Evolutionary conservation across 306 rosid genomes (phyloP).

Genomic region (Ziziphus jujuba): DNA sequence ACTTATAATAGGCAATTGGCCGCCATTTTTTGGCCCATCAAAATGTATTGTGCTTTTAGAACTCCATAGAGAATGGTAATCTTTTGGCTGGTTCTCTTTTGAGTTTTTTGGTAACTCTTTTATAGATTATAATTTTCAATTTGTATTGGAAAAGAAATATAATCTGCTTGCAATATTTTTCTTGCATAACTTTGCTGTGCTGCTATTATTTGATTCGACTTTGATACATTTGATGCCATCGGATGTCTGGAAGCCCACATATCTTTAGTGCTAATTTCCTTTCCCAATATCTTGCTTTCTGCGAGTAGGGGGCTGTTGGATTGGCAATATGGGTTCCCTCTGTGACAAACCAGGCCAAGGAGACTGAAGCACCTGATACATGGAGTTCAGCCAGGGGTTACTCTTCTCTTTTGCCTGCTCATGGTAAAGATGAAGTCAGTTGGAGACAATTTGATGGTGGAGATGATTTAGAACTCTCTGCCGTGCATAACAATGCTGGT

Average conservation of each 20-base stretch:
- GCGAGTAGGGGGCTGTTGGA: constrained; percentile 91
- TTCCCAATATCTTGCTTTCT: constrained; percentile 13
- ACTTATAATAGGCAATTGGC: too few species aligned
- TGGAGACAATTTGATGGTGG: constrained; percentile 46
- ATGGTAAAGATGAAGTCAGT: constrained; percentile 42
- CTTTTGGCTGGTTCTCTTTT: too few species aligned
- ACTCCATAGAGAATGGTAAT: too few species aligned
- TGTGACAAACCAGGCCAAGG: constrained; percentile 74
- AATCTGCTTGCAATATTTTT: too few species aligned
- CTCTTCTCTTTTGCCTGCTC: constrained; percentile 57
- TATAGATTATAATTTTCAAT: too few species aligned
- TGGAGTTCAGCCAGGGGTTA: constrained; percentile 60
- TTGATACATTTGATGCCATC: neutral
- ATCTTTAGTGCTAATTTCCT: constrained; percentile 9
- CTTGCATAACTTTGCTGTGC: neutral
- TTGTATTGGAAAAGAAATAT: too few species aligned
- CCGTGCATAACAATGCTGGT: constrained; percentile 43
- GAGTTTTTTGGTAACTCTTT: too few species aligned
- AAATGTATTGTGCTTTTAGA: too few species aligned
- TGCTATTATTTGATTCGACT: neutral
- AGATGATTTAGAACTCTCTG: constrained; percentile 62
- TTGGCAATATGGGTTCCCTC: constrained; percentile 99
- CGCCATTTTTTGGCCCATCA: too few species aligned
- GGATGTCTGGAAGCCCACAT: neutral
- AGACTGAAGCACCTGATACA: constrained; percentile 57